Base-by-base conservation (phyloP, 2,329 filamentous ascomycete species). In the Fusarium torulosum region DNA sequence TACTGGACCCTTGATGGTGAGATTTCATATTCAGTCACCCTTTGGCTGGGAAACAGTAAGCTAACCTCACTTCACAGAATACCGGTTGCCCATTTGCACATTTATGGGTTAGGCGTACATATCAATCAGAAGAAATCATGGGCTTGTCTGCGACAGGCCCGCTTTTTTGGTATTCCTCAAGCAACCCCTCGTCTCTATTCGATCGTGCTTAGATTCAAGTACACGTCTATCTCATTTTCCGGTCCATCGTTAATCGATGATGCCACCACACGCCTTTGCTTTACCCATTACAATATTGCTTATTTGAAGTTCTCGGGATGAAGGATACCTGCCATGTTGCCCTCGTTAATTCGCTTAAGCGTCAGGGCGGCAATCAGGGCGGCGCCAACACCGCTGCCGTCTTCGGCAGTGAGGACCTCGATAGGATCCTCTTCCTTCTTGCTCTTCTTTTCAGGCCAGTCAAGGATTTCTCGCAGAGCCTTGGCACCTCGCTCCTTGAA, bases 321-420 rank as follows among this genome's bases (percentile, higher is more conserved):
- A 73, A 89, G 78, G 66, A 91, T 88, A 75, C 88, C 88, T 15
- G 86, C 84, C 77, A 88, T 66, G 74, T 90, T 90, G 53, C 88
- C 88, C 50, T 84, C 82, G 75, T 87, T 82, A 64, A 90, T 86
- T 53, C 88, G 81, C 84, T 90, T 87, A 67, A 90, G 79, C 15
- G 88, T 91, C 76, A 91, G 76, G 14, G 88, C 88, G 9, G 96
- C 96, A 83, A 99, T 98, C 63, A 99, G 82, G 6, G 96, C 96
- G 43, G 95, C 96, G 71, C 95, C 95, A n/a, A 98, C 96, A 86
- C 95, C 96, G 69, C 91, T 95, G 69, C 96, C 96, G 78, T 99
- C 96, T 82, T 99, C 96, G 63, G 96, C 94, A 45, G 94, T 91
- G 69, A 95, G 80, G 70, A 98, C 89, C 82, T 94, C 90, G 54